Base-by-base conservation (phyloP, 768 basidiomycete genomes). In the Gymnopilus dilepis region DNA sequence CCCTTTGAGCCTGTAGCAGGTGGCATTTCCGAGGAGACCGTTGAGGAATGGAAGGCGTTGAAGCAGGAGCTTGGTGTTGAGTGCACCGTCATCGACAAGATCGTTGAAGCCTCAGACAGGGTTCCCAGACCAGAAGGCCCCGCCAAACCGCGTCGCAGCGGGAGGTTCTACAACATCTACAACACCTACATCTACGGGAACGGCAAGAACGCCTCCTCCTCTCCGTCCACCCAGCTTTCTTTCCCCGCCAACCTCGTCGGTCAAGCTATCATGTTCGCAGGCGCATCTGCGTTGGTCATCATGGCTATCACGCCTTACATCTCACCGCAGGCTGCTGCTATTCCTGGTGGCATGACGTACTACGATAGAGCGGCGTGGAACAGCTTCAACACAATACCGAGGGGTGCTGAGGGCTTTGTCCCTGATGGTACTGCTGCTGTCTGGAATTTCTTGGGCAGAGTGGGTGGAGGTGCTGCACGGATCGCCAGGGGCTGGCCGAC, bases 111-210 rank as follows among this genome's bases (percentile, higher is more conserved):
- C 31, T 78, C 78, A 4, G 61, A 62, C 24, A 68, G 37, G 48
- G 48, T 62, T 8, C 43, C 65, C 8, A 21, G 67, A 3, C 56
- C 65, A 8, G 65, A 64, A 50, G 64, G 54, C 30, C 47, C 47
- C 7, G 60, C 61, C 38, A 57, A 57, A 24, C 67, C 70, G 38
- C 68, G 74, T 15, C 77, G 81, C 12, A 76, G 78, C 48, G 81
- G 80, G 51, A 81, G 87, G 52, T 92, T 94, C 72, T 94, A 91
- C 77, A 94, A 92, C 74, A 91, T 94, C 70, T 92, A 94, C 74
- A 94, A 94, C 73, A 93, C 91, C 7, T 84, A 84, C 56, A 78
- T 85, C 33, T 84, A 82, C 64, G 80, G 82, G 64, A 77, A 80
- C 56, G 78, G 74, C 19, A 57, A 70, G 19, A 65, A 72, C 13